A percentile compares a stretch with the other conserved stretches of the same genome.
Evolutionary conservation across 2,329 filamentous ascomycete genomes (phyloP).

Genomic region (Verticillium alfalfae): DNA sequence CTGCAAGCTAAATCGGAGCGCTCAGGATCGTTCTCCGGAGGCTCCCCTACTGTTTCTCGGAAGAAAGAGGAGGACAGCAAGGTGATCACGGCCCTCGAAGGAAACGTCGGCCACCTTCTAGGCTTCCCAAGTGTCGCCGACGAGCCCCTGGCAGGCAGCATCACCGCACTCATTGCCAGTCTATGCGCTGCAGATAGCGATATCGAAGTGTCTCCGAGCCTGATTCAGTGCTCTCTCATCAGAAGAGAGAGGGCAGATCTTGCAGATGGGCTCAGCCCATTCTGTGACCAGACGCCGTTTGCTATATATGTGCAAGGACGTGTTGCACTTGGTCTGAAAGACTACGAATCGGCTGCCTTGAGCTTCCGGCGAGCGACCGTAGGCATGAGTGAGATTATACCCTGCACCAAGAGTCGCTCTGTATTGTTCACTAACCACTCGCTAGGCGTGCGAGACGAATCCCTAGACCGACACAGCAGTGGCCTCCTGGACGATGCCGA

Average conservation of each 20-base stretch:
- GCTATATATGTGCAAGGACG: constrained; percentile 82
- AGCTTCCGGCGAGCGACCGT: constrained; percentile 81
- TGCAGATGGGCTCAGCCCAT: constrained; percentile 50
- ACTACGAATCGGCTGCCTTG: constrained; percentile 66
- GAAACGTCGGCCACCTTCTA: constrained; percentile 57
- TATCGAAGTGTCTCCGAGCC: constrained; percentile 55
- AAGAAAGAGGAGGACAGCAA: constrained; percentile 39
- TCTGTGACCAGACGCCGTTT: constrained; percentile 53
- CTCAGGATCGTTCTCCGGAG: constrained; percentile 24
- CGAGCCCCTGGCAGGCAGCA: constrained; percentile 49
- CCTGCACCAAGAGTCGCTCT: not conserved
- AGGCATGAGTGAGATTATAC: constrained; percentile 64
- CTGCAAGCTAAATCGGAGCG: constrained; percentile 33
- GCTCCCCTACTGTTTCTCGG: constrained; percentile 26
- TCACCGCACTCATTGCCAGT: constrained; percentile 64
- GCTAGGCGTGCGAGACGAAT: constrained; percentile 38
- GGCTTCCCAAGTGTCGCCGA: constrained; percentile 47
- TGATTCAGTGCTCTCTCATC: constrained; percentile 58
- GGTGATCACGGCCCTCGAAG: constrained; percentile 53
- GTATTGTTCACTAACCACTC: constrained; percentile 17
- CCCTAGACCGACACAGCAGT: constrained; percentile 48
- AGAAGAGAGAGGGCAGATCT: constrained; percentile 55
- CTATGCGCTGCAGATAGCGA: constrained; percentile 60
- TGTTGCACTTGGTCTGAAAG: constrained; percentile 66
- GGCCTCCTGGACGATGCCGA: constrained; percentile 73